These are phyloP conservation scores for Aspergillus bridgeri DNA, from an alignment of 495 filamentous ascomycete genomes.

Conservation along the genomic window DNA sequence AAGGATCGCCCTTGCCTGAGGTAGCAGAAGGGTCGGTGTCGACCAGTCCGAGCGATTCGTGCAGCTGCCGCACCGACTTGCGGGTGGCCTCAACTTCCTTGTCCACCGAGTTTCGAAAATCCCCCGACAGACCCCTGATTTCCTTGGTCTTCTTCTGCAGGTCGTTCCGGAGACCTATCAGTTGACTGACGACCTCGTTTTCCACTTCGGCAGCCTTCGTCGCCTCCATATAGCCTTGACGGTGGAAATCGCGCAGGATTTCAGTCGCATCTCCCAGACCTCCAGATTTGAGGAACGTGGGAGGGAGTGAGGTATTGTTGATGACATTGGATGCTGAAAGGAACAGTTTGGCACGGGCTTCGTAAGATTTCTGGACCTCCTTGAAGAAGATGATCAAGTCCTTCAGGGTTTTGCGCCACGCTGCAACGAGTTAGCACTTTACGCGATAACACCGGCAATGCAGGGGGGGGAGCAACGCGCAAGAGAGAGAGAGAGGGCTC, in stretches of 20 bases:
- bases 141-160: constrained; percentile 95
- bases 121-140: constrained; percentile 84
- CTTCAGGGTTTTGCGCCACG: constrained; percentile 93
- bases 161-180: constrained; percentile 82
- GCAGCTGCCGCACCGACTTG: constrained; percentile 69
- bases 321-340: constrained; percentile 79
- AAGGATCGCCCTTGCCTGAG: constrained; percentile 86
- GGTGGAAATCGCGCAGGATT: constrained; percentile 78
- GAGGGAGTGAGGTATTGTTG: constrained; percentile 71
- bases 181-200: constrained; percentile 80
- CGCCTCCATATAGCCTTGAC: constrained; percentile 72
- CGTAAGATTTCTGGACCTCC: constrained; percentile 88
- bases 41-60: constrained; percentile 72
- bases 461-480: neutral
- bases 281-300: constrained; percentile 68
- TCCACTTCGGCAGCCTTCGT: constrained; percentile 89
- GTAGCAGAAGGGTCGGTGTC: constrained; percentile 72
- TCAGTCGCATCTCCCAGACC: constrained; percentile 84
- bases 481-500: constrained; percentile 2
- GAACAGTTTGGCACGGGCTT: constrained; percentile 76
- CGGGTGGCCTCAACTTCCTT: constrained; percentile 53
- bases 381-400: constrained; percentile 92
- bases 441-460: neutral
- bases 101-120: constrained; percentile 82
- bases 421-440: constrained; percentile 43